Base-by-base conservation (phyloP, 2,329 filamentous ascomycete genomes). In the Xylariaceae sp. region DNA sequence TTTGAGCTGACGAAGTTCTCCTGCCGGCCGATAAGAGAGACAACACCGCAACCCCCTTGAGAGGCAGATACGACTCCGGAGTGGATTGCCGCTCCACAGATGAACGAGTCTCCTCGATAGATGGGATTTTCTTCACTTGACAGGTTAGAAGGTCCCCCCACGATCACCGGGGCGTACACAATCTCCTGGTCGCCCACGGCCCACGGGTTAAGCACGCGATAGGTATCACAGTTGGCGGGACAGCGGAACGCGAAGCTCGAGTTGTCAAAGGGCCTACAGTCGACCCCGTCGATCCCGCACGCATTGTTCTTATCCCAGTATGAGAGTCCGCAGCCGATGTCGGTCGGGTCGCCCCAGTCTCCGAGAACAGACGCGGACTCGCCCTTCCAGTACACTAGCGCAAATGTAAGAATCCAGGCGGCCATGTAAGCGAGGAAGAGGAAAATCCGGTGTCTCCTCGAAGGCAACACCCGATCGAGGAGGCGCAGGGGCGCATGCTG, bases 61-160 rank as follows among this genome's bases (percentile, higher is more conserved):
- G 69, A 64, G 53, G 88, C 78, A 24, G 76, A 77, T 44, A 94
- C 77, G 52, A 89, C 71, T 14, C 88, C 88, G 1, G 87, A 80
- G 57, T 95, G 88, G 34, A 94, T 85, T 23, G 88, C 88, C 9
- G 88, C 74, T 42, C 80, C 82, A 57, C 88, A 95, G 38, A 95
- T 82, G 63, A 86, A 94, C 11, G 87, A 94, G 62, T 95, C 88
- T 8, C 85, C 88, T 13, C 92, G 83, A 60, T 97, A 97, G 15
- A 85, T 69, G 0, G 82, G 73, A 21, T 61, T 47, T 3, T 59
- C 54, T 13, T 63, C 57, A 19, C 56, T 60, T 5, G 54, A 51
- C 18, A 70, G 63, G 34, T 64, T 62, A 4, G 68, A 61, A 0
- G 77, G 76, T 0, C 83, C 83, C n/a, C 83, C 83, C 17, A 88